Evolutionary conservation across 2,329 filamentous ascomycete genomes (phyloP).

Genomic region (Xenoacremonium recifei): DNA sequence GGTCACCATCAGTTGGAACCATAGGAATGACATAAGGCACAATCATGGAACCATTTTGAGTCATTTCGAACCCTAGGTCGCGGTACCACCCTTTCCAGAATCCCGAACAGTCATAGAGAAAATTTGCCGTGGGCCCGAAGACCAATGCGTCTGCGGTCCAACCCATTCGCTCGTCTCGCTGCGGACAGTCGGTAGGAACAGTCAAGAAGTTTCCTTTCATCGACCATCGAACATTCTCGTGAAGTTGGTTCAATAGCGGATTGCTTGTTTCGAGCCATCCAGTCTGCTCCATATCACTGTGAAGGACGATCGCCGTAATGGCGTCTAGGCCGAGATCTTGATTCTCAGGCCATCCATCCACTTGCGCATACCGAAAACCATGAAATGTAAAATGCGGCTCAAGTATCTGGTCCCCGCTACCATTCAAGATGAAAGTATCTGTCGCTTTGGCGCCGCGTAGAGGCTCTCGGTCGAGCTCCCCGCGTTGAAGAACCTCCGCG

Average conservation of each 20-base stretch:
- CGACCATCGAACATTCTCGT: constrained; percentile 54
- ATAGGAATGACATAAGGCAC: background rate
- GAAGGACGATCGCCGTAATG: constrained; percentile 4
- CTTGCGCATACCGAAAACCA: constrained; percentile 55
- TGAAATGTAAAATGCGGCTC: constrained; percentile 54
- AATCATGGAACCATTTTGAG: constrained; percentile 7
- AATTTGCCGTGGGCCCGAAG: constrained; percentile 51
- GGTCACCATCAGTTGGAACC: background rate
- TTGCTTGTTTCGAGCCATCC: constrained; percentile 53
- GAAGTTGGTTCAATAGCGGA: constrained; percentile 49
- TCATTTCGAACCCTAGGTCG: constrained; percentile 24
- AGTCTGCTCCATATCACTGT: constrained; percentile 44
- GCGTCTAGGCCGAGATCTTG: constrained; percentile 2
- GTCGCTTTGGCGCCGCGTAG: constrained; percentile 15
- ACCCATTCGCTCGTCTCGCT: constrained; percentile 53
- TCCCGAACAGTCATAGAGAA: constrained; percentile 48
- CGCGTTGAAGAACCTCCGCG: constrained; percentile 53
- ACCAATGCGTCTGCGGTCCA: constrained; percentile 53
- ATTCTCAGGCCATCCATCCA: constrained; percentile 6
- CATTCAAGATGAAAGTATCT: constrained; percentile 9
- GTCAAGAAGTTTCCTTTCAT: constrained; percentile 59
- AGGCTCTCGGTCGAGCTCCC: constrained; percentile 36
- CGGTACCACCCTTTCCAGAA: constrained; percentile 41
- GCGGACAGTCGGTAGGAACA: constrained; percentile 57
- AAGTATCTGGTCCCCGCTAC: constrained; percentile 28